Evolutionary conservation across 306 rosid genomes (phyloP), one percentile per base, ranked within the genome.

Genomic region (Fagus sylvatica): DNA sequence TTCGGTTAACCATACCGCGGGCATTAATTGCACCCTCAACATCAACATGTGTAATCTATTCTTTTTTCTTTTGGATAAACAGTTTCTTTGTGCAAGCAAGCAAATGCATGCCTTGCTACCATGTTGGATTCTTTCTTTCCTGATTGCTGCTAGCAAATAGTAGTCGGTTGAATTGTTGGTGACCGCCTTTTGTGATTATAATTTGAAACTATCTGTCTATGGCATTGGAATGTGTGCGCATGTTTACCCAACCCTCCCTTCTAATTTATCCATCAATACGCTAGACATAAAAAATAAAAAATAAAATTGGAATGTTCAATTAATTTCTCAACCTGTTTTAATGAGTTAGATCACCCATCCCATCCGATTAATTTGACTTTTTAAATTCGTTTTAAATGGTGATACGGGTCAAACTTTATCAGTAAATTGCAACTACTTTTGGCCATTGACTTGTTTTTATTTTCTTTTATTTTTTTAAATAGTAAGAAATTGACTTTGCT

Each of bases 121-220:
- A 82, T 86, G 82, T 7, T 79, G 74, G 57, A 75, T 10, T 13
- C 10, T 68, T 56, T 37, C 71, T 74, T 61, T 60, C 72, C 32
- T 81, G 69, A 76, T 34, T 43, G 13, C 78, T 48, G 80, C 28
- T 0, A 22, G 62, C 75, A 72, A 72, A 53, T 54, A 71, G 34
- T 6, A 22, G 85, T 85, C 81, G 88, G 94, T 90, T 76, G 83
- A 69, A 80, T 87, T 88, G 80, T 90, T 85, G 95, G 95, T 92
- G 88, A 92, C 85, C 91, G 72, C 51, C 82, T 53, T 57, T 8
- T 11, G 43, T 30, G 28, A 22, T 22, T 22, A 22, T 22, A 22
- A 22, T 22, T 22, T 22, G 0, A 22, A 22, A 22, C 28, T 22
- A 22, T 22, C 28, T 22, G 28, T 22, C 28, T 22, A 22, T 22